Evolutionary conservation across 352 stramenopile genomes (phyloP).

Genomic region (Aphanomyces invadans): DNA sequence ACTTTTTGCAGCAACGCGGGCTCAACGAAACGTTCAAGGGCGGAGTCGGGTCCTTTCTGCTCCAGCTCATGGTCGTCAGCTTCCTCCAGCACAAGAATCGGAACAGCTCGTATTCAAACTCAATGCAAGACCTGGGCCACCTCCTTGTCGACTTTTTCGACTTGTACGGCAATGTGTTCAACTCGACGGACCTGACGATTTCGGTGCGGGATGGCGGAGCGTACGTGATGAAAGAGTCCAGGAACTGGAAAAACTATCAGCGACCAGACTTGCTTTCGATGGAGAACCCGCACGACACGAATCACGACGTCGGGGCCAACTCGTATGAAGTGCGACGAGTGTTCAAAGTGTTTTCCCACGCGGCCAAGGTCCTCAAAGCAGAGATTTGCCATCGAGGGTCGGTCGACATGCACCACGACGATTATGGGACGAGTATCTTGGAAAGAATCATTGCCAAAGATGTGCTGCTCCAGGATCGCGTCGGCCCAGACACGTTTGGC

Average conservation of each 20-base stretch:
- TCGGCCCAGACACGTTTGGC: conserved; percentile 46
- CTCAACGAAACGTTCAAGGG: conserved; percentile 94
- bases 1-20: conserved; percentile 89
- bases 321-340: conserved; percentile 89
- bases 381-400: conserved; percentile 63
- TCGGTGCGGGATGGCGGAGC: conserved; percentile 88
- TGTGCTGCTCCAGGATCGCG: conserved; percentile 50
- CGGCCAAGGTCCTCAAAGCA: conserved; percentile 57
- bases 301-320: conserved; percentile 87
- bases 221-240: conserved; percentile 90
- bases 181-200: conserved; percentile 89
- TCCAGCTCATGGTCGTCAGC: conserved; percentile 93
- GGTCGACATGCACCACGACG: conserved; percentile 40
- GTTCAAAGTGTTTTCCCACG: conserved; percentile 86
- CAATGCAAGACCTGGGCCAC: conserved; percentile 76
- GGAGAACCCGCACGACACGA: conserved; percentile 92
- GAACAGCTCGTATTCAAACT: conserved; percentile 29
- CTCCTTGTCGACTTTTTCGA: conserved; percentile 94
- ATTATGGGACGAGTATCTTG: conserved; percentile 41
- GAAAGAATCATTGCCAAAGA: conserved; percentile 66
- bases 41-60: conserved; percentile 89
- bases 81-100: conserved; percentile 89
- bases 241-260: conserved; percentile 53
- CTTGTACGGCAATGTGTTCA: conserved; percentile 91
- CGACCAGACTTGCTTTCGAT: conserved; percentile 85